Evolutionary conservation across 2,329 filamentous ascomycete species (phyloP).

Genomic region (Hypoxylon sp.): DNA sequence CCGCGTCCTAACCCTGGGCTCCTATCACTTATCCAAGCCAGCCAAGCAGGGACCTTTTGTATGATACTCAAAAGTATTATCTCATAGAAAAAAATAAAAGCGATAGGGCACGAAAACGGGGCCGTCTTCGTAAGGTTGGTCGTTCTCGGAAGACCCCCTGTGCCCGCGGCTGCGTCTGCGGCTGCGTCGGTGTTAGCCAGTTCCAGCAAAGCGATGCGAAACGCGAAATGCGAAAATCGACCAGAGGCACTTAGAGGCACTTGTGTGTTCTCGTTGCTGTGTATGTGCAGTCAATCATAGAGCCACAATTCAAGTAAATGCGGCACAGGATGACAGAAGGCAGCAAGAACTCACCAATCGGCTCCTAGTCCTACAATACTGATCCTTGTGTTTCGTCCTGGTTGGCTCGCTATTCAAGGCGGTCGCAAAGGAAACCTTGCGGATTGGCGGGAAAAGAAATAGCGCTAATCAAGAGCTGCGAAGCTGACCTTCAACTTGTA

Average conservation of each 20-base stretch:
- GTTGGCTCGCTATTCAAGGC: constrained; percentile 35
- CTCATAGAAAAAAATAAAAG: constrained; percentile 35
- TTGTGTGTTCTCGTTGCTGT: constrained; percentile 22
- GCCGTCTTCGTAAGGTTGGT: constrained; percentile 6
- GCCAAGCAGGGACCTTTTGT: constrained; percentile 40
- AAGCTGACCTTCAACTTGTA: constrained; percentile 44
- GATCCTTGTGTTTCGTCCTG: constrained; percentile 45
- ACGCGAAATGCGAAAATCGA: constrained; percentile 35
- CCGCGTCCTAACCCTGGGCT: constrained; percentile 38
- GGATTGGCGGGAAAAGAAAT: constrained; percentile 41
- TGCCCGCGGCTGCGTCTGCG: constrained; percentile 25
- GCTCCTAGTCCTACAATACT: constrained; percentile 42
- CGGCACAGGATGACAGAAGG: constrained; percentile 40
- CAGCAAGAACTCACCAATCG: constrained; percentile 42
- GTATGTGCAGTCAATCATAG: constrained; percentile 39
- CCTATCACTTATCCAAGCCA: constrained; percentile 36
- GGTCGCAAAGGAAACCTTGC: constrained; percentile 30
- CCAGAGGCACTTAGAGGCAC: constrained; percentile 15
- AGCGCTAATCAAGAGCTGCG: constrained; percentile 37
- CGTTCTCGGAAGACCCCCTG: constrained; percentile 12
- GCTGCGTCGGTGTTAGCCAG: constrained; percentile 42
- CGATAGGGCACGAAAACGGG: constrained; percentile 24
- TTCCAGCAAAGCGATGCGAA: constrained; percentile 46
- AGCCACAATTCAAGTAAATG: constrained; percentile 37
- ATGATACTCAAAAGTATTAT: constrained; percentile 40